Conservation (phyloP, 352 stramenopile species). For the Pythium phragmiticola region DNA sequence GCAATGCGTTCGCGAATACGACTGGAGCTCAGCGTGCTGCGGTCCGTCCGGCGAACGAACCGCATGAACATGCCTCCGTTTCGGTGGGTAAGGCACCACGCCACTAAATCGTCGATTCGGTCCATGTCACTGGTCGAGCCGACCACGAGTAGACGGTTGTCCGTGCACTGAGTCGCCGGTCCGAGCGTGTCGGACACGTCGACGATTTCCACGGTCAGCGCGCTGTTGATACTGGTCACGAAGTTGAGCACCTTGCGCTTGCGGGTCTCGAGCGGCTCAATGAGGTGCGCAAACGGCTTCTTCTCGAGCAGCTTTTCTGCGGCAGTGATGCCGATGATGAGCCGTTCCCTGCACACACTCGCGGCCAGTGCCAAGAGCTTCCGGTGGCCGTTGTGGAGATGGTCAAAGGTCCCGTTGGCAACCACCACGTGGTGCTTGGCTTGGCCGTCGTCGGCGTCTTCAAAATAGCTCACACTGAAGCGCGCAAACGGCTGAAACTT, state of each 20-base stretch:
- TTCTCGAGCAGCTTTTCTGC: constrained; percentile 7
- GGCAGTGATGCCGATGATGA: constrained; percentile 66
- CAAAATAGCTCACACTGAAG: constrained; percentile 59
- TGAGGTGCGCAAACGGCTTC: constrained; percentile 38
- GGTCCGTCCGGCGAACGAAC: constrained; percentile 75
- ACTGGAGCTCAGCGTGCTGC: constrained; percentile 57
- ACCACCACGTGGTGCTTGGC: neutral
- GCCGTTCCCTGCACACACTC: constrained; percentile 40
- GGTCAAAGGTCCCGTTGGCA: constrained; percentile 87
- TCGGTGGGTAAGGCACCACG: constrained; percentile 36
- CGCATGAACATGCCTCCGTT: constrained; percentile 60
- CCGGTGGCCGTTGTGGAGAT: constrained; percentile 90
- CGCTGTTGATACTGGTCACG: constrained; percentile 54
- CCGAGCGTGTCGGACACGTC: constrained; percentile 52
- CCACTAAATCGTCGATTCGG: neutral
- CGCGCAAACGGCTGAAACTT: constrained; percentile 41
- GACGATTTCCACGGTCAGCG: constrained; percentile 61
- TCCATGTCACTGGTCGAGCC: constrained; percentile 11
- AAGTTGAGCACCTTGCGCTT: constrained; percentile 56
- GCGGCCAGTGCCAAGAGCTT: constrained; percentile 80
- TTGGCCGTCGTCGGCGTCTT: constrained; percentile 20
- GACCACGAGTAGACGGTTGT: neutral
- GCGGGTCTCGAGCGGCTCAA: constrained; percentile 56
- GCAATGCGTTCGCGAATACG: constrained; percentile 33
- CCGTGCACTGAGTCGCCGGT: neutral